Percentiles rank a stretch among this genome's conserved stretches.
Conservation (phyloP, 1,139 yeast genomes). For the Kurtzmaniella natalensis region DNA sequence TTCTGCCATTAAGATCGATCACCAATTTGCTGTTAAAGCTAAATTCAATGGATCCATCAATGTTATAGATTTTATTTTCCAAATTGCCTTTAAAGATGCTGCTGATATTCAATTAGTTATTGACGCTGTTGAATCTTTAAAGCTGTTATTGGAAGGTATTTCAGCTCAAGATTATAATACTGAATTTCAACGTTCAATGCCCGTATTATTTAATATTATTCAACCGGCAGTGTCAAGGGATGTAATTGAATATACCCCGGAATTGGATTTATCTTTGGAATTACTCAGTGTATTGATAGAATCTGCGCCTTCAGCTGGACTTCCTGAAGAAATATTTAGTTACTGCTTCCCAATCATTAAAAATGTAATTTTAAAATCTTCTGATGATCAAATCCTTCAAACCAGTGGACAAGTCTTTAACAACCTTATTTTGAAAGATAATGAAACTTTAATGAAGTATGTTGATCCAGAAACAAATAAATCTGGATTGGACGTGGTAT, state of each 20-base stretch:
- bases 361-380: slow-evolving; percentile 47
- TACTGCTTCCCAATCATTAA: slow-evolving; percentile 50
- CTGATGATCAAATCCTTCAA: slow-evolving; percentile 80
- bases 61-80: slow-evolving; percentile 53
- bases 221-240: slow-evolving; percentile 15
- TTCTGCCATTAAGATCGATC: slow-evolving; percentile 45
- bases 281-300: slow-evolving; percentile 56
- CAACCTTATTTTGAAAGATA: slow-evolving; percentile 51
- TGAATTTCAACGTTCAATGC: slow-evolving; percentile 51
- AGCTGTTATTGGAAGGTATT: slow-evolving; percentile 49
- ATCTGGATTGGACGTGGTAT: slow-evolving; percentile 51
- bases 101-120: slow-evolving; percentile 67
- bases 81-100: slow-evolving; percentile 68
- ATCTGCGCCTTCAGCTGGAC: slow-evolving; percentile 32
- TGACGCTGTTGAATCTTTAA: slow-evolving; percentile 59
- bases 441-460: slow-evolving; percentile 40
- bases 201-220: slow-evolving; percentile 41
- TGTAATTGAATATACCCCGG: slow-evolving; percentile 47
- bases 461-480: slow-evolving; percentile 32
- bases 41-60: slow-evolving; percentile 12
- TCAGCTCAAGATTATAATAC: slow-evolving; percentile 39
- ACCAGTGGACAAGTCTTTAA: slow-evolving; percentile 73
- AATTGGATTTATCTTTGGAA: slow-evolving; percentile 64
- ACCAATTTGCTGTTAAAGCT: slow-evolving; percentile 30
- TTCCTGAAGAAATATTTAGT: slow-evolving; percentile 47